Conservation (phyloP, 176 grass and related monocot species). For the Secale cereale region DNA sequence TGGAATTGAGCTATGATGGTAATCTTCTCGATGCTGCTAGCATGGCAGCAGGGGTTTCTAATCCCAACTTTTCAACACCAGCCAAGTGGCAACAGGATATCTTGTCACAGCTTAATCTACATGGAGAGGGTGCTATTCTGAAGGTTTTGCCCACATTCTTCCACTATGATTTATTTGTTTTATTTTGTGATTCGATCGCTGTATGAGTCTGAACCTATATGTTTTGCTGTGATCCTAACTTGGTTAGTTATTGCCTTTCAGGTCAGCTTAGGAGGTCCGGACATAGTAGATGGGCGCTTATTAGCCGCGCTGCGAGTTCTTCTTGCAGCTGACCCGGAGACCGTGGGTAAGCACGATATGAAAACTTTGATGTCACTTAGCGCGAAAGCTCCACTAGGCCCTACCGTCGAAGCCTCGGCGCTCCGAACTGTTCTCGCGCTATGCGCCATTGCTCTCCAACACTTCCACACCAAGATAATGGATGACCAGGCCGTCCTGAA, state of each 20-base stretch:
- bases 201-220: not conserved
- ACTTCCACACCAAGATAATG: slow-evolving; percentile 97
- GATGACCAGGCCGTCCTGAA: slow-evolving; percentile 70
- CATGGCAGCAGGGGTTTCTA: slow-evolving; percentile 79
- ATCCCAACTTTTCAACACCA: slow-evolving; percentile 76
- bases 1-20: slow-evolving; percentile 88
- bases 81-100: slow-evolving; percentile 71
- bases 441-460: slow-evolving; percentile 65
- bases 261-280: slow-evolving; percentile 71
- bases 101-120: slow-evolving; percentile 67
- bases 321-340: slow-evolving; percentile 48
- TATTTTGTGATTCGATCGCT: not conserved
- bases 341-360: slow-evolving; percentile 39
- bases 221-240: not conserved
- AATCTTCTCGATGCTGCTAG: slow-evolving; percentile 88
- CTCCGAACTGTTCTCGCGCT: slow-evolving; percentile 75
- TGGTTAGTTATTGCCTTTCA: slow-evolving; percentile 20
- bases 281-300: slow-evolving; percentile 69
- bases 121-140: slow-evolving; percentile 61
- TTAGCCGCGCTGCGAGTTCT: slow-evolving; percentile 80
- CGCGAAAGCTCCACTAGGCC: slow-evolving; percentile 42
- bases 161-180: not conserved
- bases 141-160: slow-evolving; percentile 46
- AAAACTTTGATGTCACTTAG: slow-evolving; percentile 65
- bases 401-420: slow-evolving; percentile 46